These are phyloP conservation scores for Mycena polygramma DNA, from an alignment of 768 basidiomycete species.

Conservation along the genomic window DNA sequence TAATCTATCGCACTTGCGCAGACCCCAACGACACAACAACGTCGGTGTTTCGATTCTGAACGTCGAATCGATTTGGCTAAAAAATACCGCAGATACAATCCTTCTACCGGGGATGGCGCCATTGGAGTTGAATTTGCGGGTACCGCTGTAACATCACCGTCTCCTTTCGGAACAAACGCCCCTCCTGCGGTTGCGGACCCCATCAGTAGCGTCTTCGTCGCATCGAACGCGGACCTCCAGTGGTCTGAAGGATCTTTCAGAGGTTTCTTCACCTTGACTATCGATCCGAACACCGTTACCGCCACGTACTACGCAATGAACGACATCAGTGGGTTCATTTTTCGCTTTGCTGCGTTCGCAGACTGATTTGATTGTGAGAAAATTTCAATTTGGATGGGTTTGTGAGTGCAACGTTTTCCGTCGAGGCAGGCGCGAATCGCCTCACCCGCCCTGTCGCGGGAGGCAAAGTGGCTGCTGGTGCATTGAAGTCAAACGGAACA, in stretches of 20 bases:
- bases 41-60: constrained; percentile 43
- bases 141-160: constrained; percentile 67
- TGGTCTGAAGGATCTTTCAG: constrained; percentile 73
- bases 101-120: constrained; percentile 61
- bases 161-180: constrained; percentile 59
- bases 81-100: constrained; percentile 56
- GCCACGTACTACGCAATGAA: constrained; percentile 70
- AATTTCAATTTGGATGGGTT: constrained; percentile 61
- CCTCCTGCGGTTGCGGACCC: constrained; percentile 53
- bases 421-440: constrained; percentile 60
- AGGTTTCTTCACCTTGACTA: constrained; percentile 69
- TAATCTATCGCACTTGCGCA: constrained; percentile 33
- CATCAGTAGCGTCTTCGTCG: constrained; percentile 53
- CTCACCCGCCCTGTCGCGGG: constrained; percentile 64
- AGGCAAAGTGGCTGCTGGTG: constrained; percentile 60
- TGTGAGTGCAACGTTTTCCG: constrained; percentile 57
- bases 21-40: constrained; percentile 64
- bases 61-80: neutral
- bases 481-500: constrained; percentile 46
- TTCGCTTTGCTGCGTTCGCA: neutral
- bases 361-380: constrained; percentile 41
- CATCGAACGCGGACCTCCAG: constrained; percentile 63
- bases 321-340: constrained; percentile 54
- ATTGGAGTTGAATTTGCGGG: constrained; percentile 75
- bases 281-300: constrained; percentile 58